Evolutionary conservation across 2,329 filamentous ascomycete genomes (phyloP).

Genomic region (Arachnopeziza araneosa): DNA sequence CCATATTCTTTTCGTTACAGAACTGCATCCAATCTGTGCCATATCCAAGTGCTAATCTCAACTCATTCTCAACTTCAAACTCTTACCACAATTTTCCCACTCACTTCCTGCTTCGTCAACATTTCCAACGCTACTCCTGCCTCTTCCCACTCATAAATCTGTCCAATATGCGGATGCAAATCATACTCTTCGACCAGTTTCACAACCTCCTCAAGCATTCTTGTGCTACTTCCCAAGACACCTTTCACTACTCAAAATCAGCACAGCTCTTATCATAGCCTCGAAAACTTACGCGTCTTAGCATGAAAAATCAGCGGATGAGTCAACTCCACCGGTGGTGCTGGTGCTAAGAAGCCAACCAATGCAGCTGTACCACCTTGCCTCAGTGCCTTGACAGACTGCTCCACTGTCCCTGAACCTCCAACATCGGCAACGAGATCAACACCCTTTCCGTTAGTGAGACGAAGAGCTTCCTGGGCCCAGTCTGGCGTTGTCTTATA

Average conservation of each 20-base stretch:
- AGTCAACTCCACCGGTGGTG: slow-evolving; percentile 30
- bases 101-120: slow-evolving; percentile 64
- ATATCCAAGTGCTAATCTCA: too few relatives aligned
- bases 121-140: slow-evolving; percentile 63
- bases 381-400: slow-evolving; percentile 43
- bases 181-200: slow-evolving; percentile 64
- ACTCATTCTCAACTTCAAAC: slow-evolving; percentile 2
- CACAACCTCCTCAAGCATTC: slow-evolving; percentile 67
- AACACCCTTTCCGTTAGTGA: slow-evolving; percentile 46
- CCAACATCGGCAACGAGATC: slow-evolving; percentile 63
- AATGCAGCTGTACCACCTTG: slow-evolving; percentile 41
- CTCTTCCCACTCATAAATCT: slow-evolving; percentile 71
- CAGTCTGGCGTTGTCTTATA: slow-evolving; percentile 46
- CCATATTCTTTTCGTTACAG: too few relatives aligned
- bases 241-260: slow-evolving; percentile 56
- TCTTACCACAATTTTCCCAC: slow-evolving; percentile 56
- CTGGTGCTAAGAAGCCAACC: slow-evolving; percentile 36
- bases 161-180: slow-evolving; percentile 75
- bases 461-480: slow-evolving; percentile 50
- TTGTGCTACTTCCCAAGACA: slow-evolving; percentile 71
- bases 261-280: slow-evolving; percentile 61
- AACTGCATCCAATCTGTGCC: too few relatives aligned
- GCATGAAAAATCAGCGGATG: slow-evolving; percentile 50
- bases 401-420: slow-evolving; percentile 53
- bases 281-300: slow-evolving; percentile 62